Base-by-base conservation (phyloP, 2,329 filamentous ascomycete genomes). In the Calonectria pteridis region DNA sequence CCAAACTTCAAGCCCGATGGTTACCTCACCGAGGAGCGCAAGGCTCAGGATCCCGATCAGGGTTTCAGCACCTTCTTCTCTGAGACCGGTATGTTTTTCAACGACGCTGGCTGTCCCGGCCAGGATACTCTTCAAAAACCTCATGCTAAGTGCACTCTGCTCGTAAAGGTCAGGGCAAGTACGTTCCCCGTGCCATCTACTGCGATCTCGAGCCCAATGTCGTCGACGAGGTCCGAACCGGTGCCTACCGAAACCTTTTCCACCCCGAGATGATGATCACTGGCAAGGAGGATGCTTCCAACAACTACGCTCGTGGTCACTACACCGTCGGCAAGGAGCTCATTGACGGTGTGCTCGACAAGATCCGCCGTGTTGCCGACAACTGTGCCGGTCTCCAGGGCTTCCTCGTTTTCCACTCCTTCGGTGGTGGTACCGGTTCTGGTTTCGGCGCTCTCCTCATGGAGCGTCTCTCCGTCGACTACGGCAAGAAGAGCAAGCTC, bases 11-110 rank as follows among this genome's bases (percentile, higher is more conserved):
- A 99, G 96, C 96, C 97, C 82, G 97, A 99, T 92, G 97, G 97
- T 86, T 98, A 94, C 90, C 93, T 99, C 87, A 98, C 96, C 79
- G 96, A 98, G 85, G 96, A 98, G 91, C 95, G 96, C 88, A 98
- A 98, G 91, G 92, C 92, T 82, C 93, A 93, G 84, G 94, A 98
- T 78, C 94, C 95, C 78, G 97, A 98, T 86, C 94, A 98, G 85
- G 97, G 97, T 80, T 99, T 99, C 93, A 98, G 96, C 91, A 99
- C 97, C 84, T 99, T 99, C 92, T 99, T 99, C 92, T 98, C 96
- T 81, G 97, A 99, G 92, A 98, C 97, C 84, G 96, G 97, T 98
- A 94, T 74, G 82, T 55, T 43, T 43, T 69, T 68, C 49, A 50
- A 31, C 62, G 51, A 62, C 63, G n/a, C 50, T 62, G 14, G 18